A percentile compares a stretch with the other conserved stretches of the same genome.
Evolutionary conservation across 768 basidiomycete genomes (phyloP).

Genomic region (Thelephora ganbajun): DNA sequence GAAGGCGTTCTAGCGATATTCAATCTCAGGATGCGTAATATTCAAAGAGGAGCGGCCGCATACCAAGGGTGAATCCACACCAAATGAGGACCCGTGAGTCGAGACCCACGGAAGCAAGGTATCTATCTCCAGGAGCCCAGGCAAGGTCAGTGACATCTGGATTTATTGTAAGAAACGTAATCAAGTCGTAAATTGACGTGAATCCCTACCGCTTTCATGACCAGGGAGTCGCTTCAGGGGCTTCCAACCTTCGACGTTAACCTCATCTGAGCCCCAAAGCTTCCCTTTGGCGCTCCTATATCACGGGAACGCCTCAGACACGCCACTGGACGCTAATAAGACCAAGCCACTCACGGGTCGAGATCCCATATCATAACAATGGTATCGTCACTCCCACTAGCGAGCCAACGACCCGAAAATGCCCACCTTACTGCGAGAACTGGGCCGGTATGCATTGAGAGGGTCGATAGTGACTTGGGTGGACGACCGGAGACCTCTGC

Average conservation of each 20-base stretch:
- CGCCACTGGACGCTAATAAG: slow-evolving; percentile 1
- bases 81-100: slow-evolving; percentile 88
- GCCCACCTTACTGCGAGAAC: slow-evolving; percentile 91
- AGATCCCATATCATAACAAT: slow-evolving; percentile 96
- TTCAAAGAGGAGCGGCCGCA: slow-evolving; percentile 9
- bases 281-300: slow-evolving; percentile 65
- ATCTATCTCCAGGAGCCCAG: slow-evolving; percentile 88
- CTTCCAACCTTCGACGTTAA: slow-evolving; percentile 97
- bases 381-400: slow-evolving; percentile 92
- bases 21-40: neutral
- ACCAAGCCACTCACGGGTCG: slow-evolving; percentile 63
- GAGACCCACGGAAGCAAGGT: slow-evolving; percentile 85
- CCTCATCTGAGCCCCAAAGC: slow-evolving; percentile 89
- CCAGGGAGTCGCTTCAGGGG: slow-evolving; percentile 83
- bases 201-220: slow-evolving; percentile 74
- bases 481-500: slow-evolving; percentile 55
- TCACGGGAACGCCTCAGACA: slow-evolving; percentile 2
- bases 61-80: slow-evolving; percentile 87
- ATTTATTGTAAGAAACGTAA: neutral
- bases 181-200: neutral
- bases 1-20: slow-evolving; percentile 49
- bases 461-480: slow-evolving; percentile 80
- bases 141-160: slow-evolving; percentile 90
- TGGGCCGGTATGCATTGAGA: slow-evolving; percentile 88
- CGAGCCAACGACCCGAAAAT: slow-evolving; percentile 84